phyloP scores from a whole-genome alignment of 352 stramenopile genomes.

The Phytophthora hybrid region DNA sequence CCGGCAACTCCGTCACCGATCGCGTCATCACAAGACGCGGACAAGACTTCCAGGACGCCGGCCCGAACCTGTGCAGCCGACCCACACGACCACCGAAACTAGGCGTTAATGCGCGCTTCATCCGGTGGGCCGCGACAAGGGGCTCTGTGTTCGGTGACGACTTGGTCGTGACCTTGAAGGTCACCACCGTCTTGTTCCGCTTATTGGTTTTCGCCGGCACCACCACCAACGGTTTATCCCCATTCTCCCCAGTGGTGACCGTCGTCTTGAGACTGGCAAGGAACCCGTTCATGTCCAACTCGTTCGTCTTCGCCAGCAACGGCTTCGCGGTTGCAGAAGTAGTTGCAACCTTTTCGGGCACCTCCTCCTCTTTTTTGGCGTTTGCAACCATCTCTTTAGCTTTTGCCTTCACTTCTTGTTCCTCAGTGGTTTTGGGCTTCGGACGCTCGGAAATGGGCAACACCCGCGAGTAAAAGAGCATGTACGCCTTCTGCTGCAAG shows the following conservation, averaged over 20 bases:
- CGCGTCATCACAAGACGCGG: conserved; percentile 43
- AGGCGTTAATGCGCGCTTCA: conserved; percentile 39
- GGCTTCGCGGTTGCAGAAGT: conserved; percentile 17
- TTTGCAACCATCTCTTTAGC: conserved; percentile 25
- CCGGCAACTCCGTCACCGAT: conserved; percentile 30
- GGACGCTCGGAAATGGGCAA: conserved; percentile 54
- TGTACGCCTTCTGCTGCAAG: conserved; percentile 90
- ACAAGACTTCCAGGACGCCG: conserved; percentile 33
- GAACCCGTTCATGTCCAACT: conserved; percentile 76
- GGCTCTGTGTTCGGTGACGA: conserved; percentile 6
- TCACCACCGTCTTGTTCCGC: conserved; percentile 45
- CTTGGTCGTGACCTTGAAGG: conserved; percentile 43
- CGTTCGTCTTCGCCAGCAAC: conserved; percentile 40
- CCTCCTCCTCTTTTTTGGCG: conserved; percentile 24
- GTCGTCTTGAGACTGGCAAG: conserved; percentile 68
- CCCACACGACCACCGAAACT: conserved; percentile 50
- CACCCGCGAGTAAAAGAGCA: conserved; percentile 91
- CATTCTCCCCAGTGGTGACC: conserved; percentile 14
- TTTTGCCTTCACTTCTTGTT: conserved; percentile 38
- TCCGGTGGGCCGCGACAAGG: conserved; percentile 7
- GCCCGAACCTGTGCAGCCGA: conserved; percentile 43
- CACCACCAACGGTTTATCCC: conserved; percentile 27
- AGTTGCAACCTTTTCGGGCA: conserved; percentile 18
- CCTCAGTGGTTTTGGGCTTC: conserved; percentile 42
- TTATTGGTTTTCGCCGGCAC: conserved; percentile 21